Evolutionary conservation across 2,329 filamentous ascomycete genomes (phyloP).

Genomic region (Sordariomycetes sp.): DNA sequence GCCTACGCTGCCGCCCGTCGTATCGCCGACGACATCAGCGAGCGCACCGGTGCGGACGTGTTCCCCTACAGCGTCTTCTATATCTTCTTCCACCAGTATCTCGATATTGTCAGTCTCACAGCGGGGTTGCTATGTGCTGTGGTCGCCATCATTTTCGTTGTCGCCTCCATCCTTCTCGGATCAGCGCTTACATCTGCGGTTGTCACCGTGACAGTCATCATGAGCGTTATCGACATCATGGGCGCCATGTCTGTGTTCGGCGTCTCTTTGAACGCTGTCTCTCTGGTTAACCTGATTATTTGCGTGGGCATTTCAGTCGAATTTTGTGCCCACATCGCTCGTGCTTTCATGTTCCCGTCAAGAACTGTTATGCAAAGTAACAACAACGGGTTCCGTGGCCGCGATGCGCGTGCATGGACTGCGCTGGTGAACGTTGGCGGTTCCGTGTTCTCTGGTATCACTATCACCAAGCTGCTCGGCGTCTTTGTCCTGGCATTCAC

Average conservation of each 20-base stretch:
- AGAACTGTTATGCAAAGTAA: conserved; percentile 69
- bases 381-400: conserved; percentile 67
- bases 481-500: conserved; percentile 92
- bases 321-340: conserved; percentile 93
- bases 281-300: conserved; percentile 91
- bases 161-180: conserved; percentile 74
- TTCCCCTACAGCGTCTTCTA: conserved; percentile 98
- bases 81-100: conserved; percentile 98
- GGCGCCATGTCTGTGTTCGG: conserved; percentile 85
- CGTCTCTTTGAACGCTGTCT: conserved; percentile 90
- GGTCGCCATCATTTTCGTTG: conserved; percentile 73
- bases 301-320: conserved; percentile 95
- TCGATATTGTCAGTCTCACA: conserved; percentile 72
- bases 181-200: conserved; percentile 73
- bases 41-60: conserved; percentile 66
- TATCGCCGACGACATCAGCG: conserved; percentile 68
- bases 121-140: conserved; percentile 73
- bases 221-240: conserved; percentile 91
- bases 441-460: conserved; percentile 93
- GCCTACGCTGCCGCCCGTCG: conserved; percentile 84
- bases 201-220: conserved; percentile 78
- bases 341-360: conserved; percentile 91
- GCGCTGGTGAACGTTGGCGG: conserved; percentile 91
- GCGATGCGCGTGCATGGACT: conserved; percentile 83
- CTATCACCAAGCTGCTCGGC: conserved; percentile 86